Evolutionary conservation across 345 rosid species (phyloP), one percentile per base, ranked within the genome.

Genomic region (Euphorbia peplus): DNA sequence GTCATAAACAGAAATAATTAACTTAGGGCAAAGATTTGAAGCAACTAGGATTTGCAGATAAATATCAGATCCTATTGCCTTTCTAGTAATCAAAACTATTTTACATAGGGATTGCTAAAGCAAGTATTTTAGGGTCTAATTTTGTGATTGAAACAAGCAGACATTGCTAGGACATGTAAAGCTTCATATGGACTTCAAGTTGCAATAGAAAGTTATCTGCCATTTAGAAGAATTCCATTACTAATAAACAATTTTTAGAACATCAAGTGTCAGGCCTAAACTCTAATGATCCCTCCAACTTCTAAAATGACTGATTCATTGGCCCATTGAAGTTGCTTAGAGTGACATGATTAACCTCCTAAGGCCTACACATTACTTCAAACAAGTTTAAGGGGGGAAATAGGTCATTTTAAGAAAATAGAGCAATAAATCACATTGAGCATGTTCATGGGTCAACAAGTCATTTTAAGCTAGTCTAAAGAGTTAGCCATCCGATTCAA

Each of bases 1-100:
- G 86, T 64, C 14, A 64, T 7, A 71, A 59, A 76, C 18, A 66
- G n/a, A 71, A 66, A 54, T 29, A 1, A 60, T 71, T 60, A 57
- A 59, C 46, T 60, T 41, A 18, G 37, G 50, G 50, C 30, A 35
- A 73, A 29, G 70, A 41, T 66, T 53, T 58, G 21, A 41, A 24
- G 61, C 39, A 68, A 59, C 64, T 26, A n/a, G 35, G 28, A 42
- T 32, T 32, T 32, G 37, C 37, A 32, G 37, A 32, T 32, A 32
- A 32, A 6, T 32, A 32, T 32, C 6, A 32, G 37, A 32, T 32
- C 37, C 37, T 32, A 32, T 2, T 32, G 37, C 37, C 37, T 32
- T 4, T 22, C 26, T 42, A 44, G 50, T 44, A 44, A 11, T 44
- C 50, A 15, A 60, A 60, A 35, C 47, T 35, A 37, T 13, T 35